Conservation (phyloP, 352 stramenopile species). For the Blastocystis sp. region DNA sequence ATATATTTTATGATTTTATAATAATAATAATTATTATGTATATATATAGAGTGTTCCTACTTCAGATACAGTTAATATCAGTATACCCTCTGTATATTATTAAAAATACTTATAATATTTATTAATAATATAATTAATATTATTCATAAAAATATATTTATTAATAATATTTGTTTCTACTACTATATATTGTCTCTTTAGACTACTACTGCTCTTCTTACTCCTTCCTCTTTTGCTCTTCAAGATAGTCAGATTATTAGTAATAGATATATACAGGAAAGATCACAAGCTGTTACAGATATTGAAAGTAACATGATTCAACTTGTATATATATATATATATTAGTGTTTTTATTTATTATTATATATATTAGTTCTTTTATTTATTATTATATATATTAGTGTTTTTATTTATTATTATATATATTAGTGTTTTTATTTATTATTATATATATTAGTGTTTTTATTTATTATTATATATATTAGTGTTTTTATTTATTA, state of each 20-base stretch:
- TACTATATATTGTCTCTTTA: neutral
- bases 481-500: too few relatives aligned
- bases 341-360: too few relatives aligned
- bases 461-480: too few relatives aligned
- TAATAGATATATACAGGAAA: slow-evolving; percentile 26
- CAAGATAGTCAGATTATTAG: slow-evolving; percentile 25
- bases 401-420: too few relatives aligned
- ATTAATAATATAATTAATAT: neutral
- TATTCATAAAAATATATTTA: neutral
- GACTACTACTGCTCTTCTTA: neutral
- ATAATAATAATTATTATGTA: too few relatives aligned
- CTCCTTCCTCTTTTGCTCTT: neutral
- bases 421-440: too few relatives aligned
- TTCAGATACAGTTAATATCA: neutral
- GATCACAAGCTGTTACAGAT: slow-evolving; percentile 22
- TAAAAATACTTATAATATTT: slow-evolving; percentile 1
- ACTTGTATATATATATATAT: neutral
- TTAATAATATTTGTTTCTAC: neutral
- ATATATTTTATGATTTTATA: too few relatives aligned
- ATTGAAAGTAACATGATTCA: slow-evolving; percentile 29
- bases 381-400: too few relatives aligned
- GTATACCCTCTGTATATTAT: slow-evolving; percentile 27
- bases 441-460: too few relatives aligned
- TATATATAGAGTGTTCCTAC: neutral
- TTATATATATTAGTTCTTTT: too few relatives aligned